Conservation (phyloP, 2,329 filamentous ascomycete species). For the Diaporthe humulicola region DNA sequence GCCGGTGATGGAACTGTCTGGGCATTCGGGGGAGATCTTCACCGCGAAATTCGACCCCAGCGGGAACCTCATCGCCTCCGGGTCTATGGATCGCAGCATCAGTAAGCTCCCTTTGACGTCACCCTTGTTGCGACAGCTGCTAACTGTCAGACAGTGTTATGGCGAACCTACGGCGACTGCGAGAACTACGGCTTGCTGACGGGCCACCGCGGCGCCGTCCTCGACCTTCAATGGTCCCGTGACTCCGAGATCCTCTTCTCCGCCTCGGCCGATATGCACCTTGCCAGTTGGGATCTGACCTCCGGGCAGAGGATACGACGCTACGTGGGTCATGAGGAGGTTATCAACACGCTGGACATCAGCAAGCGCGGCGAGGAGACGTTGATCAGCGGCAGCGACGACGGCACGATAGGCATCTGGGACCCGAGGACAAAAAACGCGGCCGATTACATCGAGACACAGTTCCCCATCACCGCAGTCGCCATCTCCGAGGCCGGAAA, state of each 20-base stretch:
- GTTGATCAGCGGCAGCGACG: constrained; percentile 91
- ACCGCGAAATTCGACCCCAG: constrained; percentile 90
- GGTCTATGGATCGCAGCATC: constrained; percentile 94
- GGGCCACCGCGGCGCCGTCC: constrained; percentile 90
- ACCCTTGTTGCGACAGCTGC: constrained; percentile 5
- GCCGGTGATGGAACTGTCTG: constrained; percentile 93
- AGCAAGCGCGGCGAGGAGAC: constrained; percentile 92
- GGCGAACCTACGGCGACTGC: constrained; percentile 92
- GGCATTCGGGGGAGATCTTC: constrained; percentile 89
- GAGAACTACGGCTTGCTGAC: constrained; percentile 92
- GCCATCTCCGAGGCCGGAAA: constrained; percentile 95
- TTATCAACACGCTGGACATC: constrained; percentile 93
- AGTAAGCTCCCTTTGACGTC: constrained; percentile 63
- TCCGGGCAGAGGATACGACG: constrained; percentile 92
- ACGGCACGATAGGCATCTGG: constrained; percentile 95
- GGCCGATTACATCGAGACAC: constrained; percentile 87
- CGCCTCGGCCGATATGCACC: constrained; percentile 91
- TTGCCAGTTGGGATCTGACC: constrained; percentile 95
- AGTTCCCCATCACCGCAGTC: constrained; percentile 92
- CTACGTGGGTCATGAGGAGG: constrained; percentile 93
- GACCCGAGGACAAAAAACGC: constrained; percentile 93
- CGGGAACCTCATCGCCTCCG: constrained; percentile 91
- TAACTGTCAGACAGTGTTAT: constrained; percentile 75
- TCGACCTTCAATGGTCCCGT: constrained; percentile 96
- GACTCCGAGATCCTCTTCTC: constrained; percentile 93